A percentile compares a stretch with the other conserved stretches of the same genome.
Evolutionary conservation across 345 rosid genomes (phyloP).

Genomic region (Brassica napus): Da-Ae NC_063440.1:16601501-16602000

Average conservation of each 20-base stretch:
- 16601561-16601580: slow-evolving; percentile 89
- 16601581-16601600: slow-evolving; percentile 83
- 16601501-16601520: slow-evolving; percentile 91
- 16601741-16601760: slow-evolving; percentile 69
- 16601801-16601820: slow-evolving; percentile 81
- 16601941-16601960: not conserved
- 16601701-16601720: slow-evolving; percentile 66
- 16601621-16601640: slow-evolving; percentile 66
- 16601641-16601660: slow-evolving; percentile 71
- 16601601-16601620: slow-evolving; percentile 94
- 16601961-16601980: slow-evolving; percentile 22
- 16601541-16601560: slow-evolving; percentile 55
- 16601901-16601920: not conserved
- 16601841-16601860: slow-evolving; percentile 91
- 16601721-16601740: slow-evolving; percentile 65
- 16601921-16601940: not conserved
- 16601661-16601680: slow-evolving; percentile 86
- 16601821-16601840: slow-evolving; percentile 84
- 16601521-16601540: slow-evolving; percentile 78
- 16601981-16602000: slow-evolving; percentile 80
- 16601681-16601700: slow-evolving; percentile 81
- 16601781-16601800: slow-evolving; percentile 65
- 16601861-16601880: slow-evolving; percentile 89
- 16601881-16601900: slow-evolving; percentile 76
- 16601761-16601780: slow-evolving; percentile 80